Base-by-base conservation (phyloP, 208 protist species). In the Lotmaria passim region DNA sequence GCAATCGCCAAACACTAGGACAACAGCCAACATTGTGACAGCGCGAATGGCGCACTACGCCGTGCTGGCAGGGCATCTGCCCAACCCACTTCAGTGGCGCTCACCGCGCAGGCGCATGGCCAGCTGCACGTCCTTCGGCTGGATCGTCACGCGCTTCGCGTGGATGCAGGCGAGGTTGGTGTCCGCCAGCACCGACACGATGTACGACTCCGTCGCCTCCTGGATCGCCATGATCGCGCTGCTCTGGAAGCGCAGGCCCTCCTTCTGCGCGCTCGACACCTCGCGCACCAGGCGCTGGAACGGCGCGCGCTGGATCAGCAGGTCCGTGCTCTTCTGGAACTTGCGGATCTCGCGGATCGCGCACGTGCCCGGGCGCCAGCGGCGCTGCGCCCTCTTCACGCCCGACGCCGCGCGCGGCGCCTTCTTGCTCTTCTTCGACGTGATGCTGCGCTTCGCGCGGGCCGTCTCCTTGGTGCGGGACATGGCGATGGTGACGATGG, bases 361-460 rank as follows among this genome's bases (percentile, higher is more conserved):
- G n/a, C n/a, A n/a, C n/a, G n/a, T n/a, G n/a, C n/a, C n/a, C n/a
- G n/a, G n/a, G n/a, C n/a, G n/a, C n/a, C n/a, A n/a, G n/a, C n/a
- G n/a, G n/a, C n/a, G n/a, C n/a, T n/a, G n/a, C n/a, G n/a, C n/a
- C 90, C 98, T 98, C 93, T 99, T 99, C 53, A 99, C 83, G 71
- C 98, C 98, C 21, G 96, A 81, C 36, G 78, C 53, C 24, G 90
- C 93, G 89, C 98, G 99, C 69, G 93, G 85, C 26, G 98, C 98
- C 41, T 98, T 97, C 93, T 99, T 99, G 78, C 95, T 97, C 80
- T 99, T 78, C 97, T 93, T 80, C 89, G 97, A 61, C 87, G 97
- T 92, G 98, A 99, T 76, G 94, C 95, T 88, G 96, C 94, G 96
- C 93, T 99, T 99, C 57, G 78, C 76, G 76, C 98, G 92, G 52